Base-by-base conservation (phyloP, 352 stramenopile species). In the Phytophthora cryptogea region DNA sequence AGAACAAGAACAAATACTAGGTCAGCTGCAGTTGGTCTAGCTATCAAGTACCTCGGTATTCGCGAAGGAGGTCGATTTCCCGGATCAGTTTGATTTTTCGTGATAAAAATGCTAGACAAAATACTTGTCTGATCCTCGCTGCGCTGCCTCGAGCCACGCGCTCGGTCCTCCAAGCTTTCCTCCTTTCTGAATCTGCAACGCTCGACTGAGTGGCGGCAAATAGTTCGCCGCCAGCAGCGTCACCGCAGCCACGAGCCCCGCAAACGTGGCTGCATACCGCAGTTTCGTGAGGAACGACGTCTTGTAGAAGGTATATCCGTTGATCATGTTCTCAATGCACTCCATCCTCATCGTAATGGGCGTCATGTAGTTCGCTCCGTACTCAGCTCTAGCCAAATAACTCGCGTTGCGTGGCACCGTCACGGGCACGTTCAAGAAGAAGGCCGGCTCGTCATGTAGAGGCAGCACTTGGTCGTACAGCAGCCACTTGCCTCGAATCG, bases 281-380 rank as follows among this genome's bases (percentile, higher is more conserved):
- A 56, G 27, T 43, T 63, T 65, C 13, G 47, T 66, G 9, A 54
- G 9, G 33, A 76, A 66, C 17, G 59, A 44, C 26, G 54, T 64
- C 45, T 86, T 87, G 61, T 88, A 89, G 65, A 92, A 92, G 27
- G 76, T 70, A 61, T 90, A 92, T 11, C 82, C 82, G 31, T 92
- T 92, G 36, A 78, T 62, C 26, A 90, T 63, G 53, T 92, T 92
- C 64, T 92, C 83, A 48, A 92, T 80, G 47, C 83, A 92, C 64
- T 92, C 83, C 62, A 92, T 76, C 41, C 79, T 74, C 59, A 83
- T 92, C 0, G 70, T 80, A 14, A 92, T 55, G 5, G 83, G 83
- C 39, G 74, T 88, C 79, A 92, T 90, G 39, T 75, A 92, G 54
- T 67, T 82, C 0, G 28, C 30, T 41, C 83, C 83, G 55, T 92